Base-by-base conservation (phyloP, 2,329 filamentous ascomycete genomes). In the Scedosporium dehoogii region DNA sequence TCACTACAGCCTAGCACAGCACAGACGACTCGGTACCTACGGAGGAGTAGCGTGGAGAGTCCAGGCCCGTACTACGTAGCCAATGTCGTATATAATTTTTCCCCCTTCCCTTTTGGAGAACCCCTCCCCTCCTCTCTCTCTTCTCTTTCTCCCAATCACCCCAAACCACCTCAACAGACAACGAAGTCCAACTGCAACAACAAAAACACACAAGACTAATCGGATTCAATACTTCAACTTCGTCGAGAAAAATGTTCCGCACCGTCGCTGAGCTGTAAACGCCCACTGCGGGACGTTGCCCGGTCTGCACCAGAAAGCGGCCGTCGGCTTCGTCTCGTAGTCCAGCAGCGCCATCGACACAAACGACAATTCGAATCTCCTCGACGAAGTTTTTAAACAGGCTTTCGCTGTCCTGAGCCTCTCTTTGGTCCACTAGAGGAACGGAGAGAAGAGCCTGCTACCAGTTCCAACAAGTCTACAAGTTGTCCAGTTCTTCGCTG, bases 201-300 rank as follows among this genome's bases (percentile, higher is more conserved):
- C 64, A 60, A 66, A 63, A 69, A 68, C 58, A 67, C 65, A 70
- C 67, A 68, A 74, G 69, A 72, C 68, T 68, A 67, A 72, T 67
- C 71, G 67, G 68, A 72, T 66, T 68, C 51, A 60, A 72, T 41
- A 59, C 44, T 55, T 21, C 80, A 83, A 85, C 86, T 88, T 87
- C 81, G 86, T 89, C 87, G 86, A 89, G 80, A 81, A 78, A 68
- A 74, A 87, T 86, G 84, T 85, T 85, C 84, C 85, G 81, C 86
- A 86, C 87, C 82, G 80, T 89, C 87, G 87, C 86, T 90, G 88
- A 88, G 89, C 90, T 93, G 88, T 96, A 92, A 92, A 91, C 84
- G 78, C 84, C 86, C 86, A 87, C 89, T 92, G 85, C 87, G 87
- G 86, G 85, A 81, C 79, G 76, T 77, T 75, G 81, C 78, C 72